A percentile compares a stretch with the other conserved stretches of the same genome.
These are phyloP conservation scores for Niebla homalea DNA, from an alignment of 495 filamentous ascomycete genomes.

Conservation along the genomic window DNA sequence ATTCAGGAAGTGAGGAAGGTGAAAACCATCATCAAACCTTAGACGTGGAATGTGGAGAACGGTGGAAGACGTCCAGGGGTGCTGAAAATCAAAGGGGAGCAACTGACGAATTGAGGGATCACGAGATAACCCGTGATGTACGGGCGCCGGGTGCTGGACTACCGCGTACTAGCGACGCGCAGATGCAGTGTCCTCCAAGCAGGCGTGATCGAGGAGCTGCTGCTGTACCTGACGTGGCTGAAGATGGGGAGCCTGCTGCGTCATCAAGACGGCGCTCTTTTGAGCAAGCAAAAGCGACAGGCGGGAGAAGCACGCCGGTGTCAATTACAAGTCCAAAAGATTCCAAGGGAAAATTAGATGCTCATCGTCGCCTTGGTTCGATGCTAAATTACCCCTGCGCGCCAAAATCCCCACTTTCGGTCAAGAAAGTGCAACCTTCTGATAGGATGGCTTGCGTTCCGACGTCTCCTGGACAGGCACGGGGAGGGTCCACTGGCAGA, in stretches of 20 bases:
- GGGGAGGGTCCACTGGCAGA: not conserved
- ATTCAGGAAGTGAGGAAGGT: not conserved
- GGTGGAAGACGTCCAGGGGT: not conserved
- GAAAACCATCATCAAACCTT: not conserved
- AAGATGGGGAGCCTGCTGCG: slow-evolving; percentile 28
- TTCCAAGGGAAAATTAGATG: not conserved
- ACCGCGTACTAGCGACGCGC: slow-evolving; percentile 7
- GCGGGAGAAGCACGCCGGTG: not conserved
- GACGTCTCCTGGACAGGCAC: not conserved
- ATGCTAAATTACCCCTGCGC: slow-evolving; percentile 27
- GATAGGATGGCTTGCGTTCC: not conserved
- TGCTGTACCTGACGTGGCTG: slow-evolving; percentile 23
- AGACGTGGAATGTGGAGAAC: not conserved
- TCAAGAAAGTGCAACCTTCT: not conserved
- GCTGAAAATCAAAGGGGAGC: not conserved
- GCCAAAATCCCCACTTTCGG: slow-evolving; percentile 14
- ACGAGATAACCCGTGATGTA: not conserved
- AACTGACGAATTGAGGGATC: not conserved
- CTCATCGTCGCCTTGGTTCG: slow-evolving; percentile 20
- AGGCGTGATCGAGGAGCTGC: slow-evolving; percentile 10
- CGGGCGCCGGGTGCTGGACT: not conserved
- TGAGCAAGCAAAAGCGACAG: not conserved
- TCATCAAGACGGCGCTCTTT: slow-evolving; percentile 2
- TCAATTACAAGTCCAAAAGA: too few relatives aligned
- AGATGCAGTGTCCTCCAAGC: slow-evolving; percentile 2